Base-by-base conservation (phyloP, 108 stramenopile species). In the Fragilaria radians region DNA sequence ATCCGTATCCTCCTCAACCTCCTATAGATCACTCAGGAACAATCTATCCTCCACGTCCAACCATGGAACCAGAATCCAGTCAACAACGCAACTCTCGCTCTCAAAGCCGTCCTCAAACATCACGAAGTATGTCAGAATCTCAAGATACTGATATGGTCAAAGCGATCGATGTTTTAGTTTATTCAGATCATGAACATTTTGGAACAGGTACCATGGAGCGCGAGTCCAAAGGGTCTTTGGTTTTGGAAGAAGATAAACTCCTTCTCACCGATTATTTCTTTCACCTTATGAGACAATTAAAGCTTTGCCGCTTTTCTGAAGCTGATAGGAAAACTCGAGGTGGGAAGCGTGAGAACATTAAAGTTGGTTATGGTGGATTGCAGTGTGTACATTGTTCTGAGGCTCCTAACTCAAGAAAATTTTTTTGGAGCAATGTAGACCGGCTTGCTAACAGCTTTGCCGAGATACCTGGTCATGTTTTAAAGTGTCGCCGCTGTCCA, bases 381-480 rank as follows among this genome's bases (percentile, higher is more conserved):
- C 84, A 93, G 53, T 93, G 91, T 57, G 62, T 85, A 31, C 88
- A 93, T 51, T 93, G 91, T 58, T 31, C 74, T 7, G 69, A 81
- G 19, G 27, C 70, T 23, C 71, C 75, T 4, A 79, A 73, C 27
- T 67, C 88, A 26, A 80, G 91, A 23, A 93, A 93, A 65, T 93
- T 93, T 66, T 93, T 82, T 55, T 93, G 91, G 91, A 85, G 88
- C 56, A 85, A 80, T 23, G 91, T 93, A 2, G 88, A 93, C 63
- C 73, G 87, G 27, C 59, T 93, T 34, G 82, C 91, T 0, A 93
- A 93, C 57, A 89, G 87, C 59, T 93, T 93, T 70, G 88, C 91
- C 1, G 91, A 93, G 61, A 93, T 93, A 61, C 88, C 91, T 26
- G 78, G 76, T 14, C 91, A 93, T 58, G 67, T 93, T 24, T 58